phyloP scores from a whole-genome alignment of 495 filamentous ascomycete species.

The Darksidea phi region DNA sequence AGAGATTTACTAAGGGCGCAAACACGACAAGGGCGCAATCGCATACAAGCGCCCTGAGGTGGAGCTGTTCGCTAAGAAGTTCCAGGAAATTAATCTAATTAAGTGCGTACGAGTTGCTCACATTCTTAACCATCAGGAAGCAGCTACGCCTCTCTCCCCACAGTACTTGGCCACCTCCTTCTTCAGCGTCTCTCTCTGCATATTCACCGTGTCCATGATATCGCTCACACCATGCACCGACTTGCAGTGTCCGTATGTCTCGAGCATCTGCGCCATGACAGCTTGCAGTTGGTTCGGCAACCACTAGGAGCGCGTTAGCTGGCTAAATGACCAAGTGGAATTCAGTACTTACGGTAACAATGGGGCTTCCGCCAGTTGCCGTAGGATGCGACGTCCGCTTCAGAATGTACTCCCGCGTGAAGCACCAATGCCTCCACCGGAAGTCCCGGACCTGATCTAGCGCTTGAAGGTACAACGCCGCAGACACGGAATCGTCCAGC shows the following conservation, averaged over 20 bases:
- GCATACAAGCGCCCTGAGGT: too few species aligned
- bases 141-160: slow-evolving; percentile 32
- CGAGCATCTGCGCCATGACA: slow-evolving; percentile 72
- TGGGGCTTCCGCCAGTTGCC: slow-evolving; percentile 86
- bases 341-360: slow-evolving; percentile 65
- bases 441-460: slow-evolving; percentile 87
- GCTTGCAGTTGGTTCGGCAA: slow-evolving; percentile 80
- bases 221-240: slow-evolving; percentile 46
- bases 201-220: slow-evolving; percentile 69
- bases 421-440: slow-evolving; percentile 91
- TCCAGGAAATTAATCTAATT: too few species aligned
- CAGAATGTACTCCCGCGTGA: slow-evolving; percentile 91
- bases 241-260: slow-evolving; percentile 48
- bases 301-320: slow-evolving; percentile 53
- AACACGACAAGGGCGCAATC: slow-evolving; percentile 1
- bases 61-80: too few species aligned
- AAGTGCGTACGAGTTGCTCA: neutral
- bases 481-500: slow-evolving; percentile 52
- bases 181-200: slow-evolving; percentile 66
- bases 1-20: too few species aligned
- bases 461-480: slow-evolving; percentile 66
- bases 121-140: slow-evolving; percentile 11
- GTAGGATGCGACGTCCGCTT: slow-evolving; percentile 78
- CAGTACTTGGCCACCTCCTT: slow-evolving; percentile 83
- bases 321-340: neutral